phyloP scores from a whole-genome alignment of 2,329 filamentous ascomycete species.

The Paradendryphiella salina region DNA sequence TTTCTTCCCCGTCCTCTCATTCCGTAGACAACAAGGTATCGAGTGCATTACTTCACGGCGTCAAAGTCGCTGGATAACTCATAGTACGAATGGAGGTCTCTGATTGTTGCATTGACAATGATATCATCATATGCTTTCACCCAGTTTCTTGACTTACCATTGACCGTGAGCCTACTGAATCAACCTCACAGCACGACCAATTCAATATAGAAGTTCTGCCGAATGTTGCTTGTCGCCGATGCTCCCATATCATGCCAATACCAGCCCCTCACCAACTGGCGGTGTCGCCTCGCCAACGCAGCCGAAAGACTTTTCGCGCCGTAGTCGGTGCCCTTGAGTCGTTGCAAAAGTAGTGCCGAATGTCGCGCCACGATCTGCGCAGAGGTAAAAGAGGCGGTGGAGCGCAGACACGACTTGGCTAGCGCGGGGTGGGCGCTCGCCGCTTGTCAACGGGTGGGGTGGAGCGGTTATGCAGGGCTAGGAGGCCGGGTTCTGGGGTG shows the following conservation, averaged over 20 bases:
- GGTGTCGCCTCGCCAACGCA: constrained; percentile 8
- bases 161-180: too few species aligned
- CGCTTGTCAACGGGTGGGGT: constrained; percentile 9
- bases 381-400: constrained; percentile 10
- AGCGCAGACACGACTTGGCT: constrained; percentile 3
- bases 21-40: neutral
- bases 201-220: neutral
- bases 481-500: constrained; percentile 9
- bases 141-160: too few species aligned
- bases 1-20: neutral
- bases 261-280: neutral
- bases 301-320: constrained; percentile 1
- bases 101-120: too few species aligned
- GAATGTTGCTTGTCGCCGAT: neutral
- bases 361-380: neutral
- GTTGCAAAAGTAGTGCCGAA: too few species aligned
- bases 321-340: constrained; percentile 1
- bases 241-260: constrained; percentile 1
- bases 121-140: too few species aligned
- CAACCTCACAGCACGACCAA: too few species aligned
- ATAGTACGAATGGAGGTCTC: too few species aligned
- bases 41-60: neutral
- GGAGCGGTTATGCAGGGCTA: constrained; percentile 10
- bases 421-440: constrained; percentile 1
- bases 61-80: too few species aligned